Evolutionary conservation across 2,329 filamentous ascomycete genomes (phyloP).

Genomic region (Colletotrichum eremochloae): DNA sequence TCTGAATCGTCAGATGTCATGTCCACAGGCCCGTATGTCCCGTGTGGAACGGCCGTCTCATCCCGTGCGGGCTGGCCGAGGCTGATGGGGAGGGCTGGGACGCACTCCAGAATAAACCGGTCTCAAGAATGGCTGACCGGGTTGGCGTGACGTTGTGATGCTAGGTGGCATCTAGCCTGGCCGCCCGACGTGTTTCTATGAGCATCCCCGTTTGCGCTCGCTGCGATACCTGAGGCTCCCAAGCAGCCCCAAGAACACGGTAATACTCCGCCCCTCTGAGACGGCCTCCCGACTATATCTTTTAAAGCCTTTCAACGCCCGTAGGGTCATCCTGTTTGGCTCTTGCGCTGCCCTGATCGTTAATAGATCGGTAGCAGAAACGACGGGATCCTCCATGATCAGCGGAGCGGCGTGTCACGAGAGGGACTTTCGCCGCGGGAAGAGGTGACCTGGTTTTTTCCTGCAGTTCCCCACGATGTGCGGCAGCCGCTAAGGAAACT

Average conservation of each 20-base stretch:
- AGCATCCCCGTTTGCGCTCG: conserved; percentile 1
- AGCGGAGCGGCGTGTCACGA: conserved; percentile 20
- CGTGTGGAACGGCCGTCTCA: not conserved
- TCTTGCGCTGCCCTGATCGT: not conserved
- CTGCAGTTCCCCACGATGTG: conserved; percentile 8
- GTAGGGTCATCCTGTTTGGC: not conserved
- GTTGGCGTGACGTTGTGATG: not conserved
- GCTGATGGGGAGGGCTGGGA: not conserved
- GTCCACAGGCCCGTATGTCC: not conserved
- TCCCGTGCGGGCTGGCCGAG: not conserved
- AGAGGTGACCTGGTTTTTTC: not conserved
- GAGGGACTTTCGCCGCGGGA: not conserved
- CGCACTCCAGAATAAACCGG: not conserved
- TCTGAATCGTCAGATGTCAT: not conserved
- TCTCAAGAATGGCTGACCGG: not conserved
- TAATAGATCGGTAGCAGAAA: conserved; percentile 2
- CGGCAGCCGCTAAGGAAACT: conserved; percentile 24
- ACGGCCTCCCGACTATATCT: not conserved
- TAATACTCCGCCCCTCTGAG: not conserved
- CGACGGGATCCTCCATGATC: conserved; percentile 21
- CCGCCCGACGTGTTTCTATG: not conserved
- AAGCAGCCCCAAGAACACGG: not conserved
- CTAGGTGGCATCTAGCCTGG: conserved; percentile 1
- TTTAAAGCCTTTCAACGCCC: not conserved
- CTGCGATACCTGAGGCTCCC: not conserved